phyloP scores from a whole-genome alignment of 1,284 basidiomycete genomes.

The Termitomyces sp. region DNA sequence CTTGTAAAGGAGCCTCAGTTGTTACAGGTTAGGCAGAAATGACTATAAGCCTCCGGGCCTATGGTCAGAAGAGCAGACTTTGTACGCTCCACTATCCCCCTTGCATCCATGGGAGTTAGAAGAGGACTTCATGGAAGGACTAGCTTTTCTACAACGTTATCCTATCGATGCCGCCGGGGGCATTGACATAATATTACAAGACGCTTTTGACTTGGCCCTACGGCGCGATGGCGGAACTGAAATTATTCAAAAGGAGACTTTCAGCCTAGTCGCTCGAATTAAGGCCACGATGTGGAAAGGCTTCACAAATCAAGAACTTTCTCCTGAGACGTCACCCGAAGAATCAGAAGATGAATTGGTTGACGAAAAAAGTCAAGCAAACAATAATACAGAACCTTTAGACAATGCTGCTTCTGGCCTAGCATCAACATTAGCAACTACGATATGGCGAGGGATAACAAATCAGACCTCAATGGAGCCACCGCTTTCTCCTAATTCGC shows the following conservation, averaged over 20 bases:
- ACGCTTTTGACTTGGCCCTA: constrained; percentile 51
- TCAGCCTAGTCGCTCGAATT: constrained; percentile 50
- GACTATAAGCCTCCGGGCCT: constrained; percentile 40
- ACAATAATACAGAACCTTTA: constrained; percentile 40
- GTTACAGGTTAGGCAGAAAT: constrained; percentile 48
- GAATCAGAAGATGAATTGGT: constrained; percentile 29
- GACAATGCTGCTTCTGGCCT: constrained; percentile 28
- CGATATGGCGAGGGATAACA: constrained; percentile 69
- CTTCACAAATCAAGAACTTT: constrained; percentile 46
- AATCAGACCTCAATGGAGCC: constrained; percentile 69
- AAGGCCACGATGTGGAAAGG: constrained; percentile 65
- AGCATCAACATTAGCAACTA: constrained; percentile 50
- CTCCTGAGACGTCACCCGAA: constrained; percentile 27
- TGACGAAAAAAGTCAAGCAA: constrained; percentile 27
- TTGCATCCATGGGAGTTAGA: constrained; percentile 50
- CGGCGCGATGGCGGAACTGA: constrained; percentile 41
- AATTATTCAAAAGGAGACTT: constrained; percentile 26
- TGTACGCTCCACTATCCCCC: constrained; percentile 37
- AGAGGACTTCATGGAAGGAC: constrained; percentile 63
- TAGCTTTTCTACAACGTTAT: constrained; percentile 58
- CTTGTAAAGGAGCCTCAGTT: not conserved
- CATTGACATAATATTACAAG: constrained; percentile 65
- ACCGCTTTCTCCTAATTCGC: constrained; percentile 42
- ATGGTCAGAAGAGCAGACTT: constrained; percentile 47
- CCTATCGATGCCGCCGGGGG: constrained; percentile 61